These are phyloP conservation scores for Elaeis oleifera DNA, from an alignment of 202 grass and related monocot species.

Conservation along the genomic window DNA sequence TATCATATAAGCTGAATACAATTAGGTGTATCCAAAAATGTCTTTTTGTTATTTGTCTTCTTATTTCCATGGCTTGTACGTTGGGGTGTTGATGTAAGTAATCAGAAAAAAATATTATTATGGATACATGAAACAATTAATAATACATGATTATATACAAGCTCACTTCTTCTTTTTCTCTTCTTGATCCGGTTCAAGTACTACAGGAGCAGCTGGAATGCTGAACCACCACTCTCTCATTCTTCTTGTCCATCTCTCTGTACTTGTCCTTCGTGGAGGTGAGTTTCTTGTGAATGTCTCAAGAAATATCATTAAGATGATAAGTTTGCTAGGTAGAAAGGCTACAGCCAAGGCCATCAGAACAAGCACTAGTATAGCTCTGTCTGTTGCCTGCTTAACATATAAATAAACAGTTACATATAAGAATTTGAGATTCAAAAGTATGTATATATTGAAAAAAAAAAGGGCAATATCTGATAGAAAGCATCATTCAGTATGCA, in stretches of 20 bases:
- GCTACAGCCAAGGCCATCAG: slow-evolving; percentile 47
- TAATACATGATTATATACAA: background rate
- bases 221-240: slow-evolving; percentile 98
- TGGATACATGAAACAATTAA: too few species aligned
- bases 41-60: too few species aligned
- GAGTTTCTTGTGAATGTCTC: slow-evolving; percentile 75
- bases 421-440: background rate
- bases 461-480: too few species aligned
- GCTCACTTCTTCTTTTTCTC: slow-evolving; percentile 71
- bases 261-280: slow-evolving; percentile 57
- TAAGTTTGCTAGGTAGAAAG: slow-evolving; percentile 49
- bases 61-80: too few species aligned
- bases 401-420: background rate
- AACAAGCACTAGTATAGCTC: slow-evolving; percentile 51
- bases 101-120: too few species aligned
- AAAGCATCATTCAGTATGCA: too few species aligned
- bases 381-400: slow-evolving; percentile 57
- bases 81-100: too few species aligned
- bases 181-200: slow-evolving; percentile 69
- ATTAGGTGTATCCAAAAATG: too few species aligned
- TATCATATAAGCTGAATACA: too few species aligned
- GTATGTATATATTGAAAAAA: too few species aligned
- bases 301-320: slow-evolving; percentile 55
- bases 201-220: slow-evolving; percentile 80
- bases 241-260: slow-evolving; percentile 77